Base-by-base conservation (phyloP, 345 rosid genomes). In the Boechera divaricarpa region DNA sequence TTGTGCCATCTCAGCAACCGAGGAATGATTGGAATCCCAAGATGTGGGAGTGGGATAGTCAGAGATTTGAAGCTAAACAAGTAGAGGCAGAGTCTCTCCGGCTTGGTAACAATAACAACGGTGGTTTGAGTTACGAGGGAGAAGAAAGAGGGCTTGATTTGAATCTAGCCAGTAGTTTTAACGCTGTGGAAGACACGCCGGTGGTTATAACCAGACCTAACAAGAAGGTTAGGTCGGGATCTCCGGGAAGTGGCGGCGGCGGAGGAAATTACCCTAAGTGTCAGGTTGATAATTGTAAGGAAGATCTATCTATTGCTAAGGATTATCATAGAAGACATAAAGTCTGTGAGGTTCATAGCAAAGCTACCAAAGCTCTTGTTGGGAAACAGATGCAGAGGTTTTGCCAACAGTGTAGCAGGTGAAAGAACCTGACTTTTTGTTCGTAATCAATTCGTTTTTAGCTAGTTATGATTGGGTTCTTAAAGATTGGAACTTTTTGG, bases 331-430 rank as follows among this genome's bases (percentile, higher is more conserved):
- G 98, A 55, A 85, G 98, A 8, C 98, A 91, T 85, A 93, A 91
- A 81, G 98, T 93, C 4, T 93, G 98, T 45, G 93, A 91, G 76
- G 67, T 77, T 83, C 98, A 93, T 63, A 93, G 98, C 78, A 93
- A 93, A 82, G 80, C 93, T 55, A 75, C 87, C 0, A 85, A 89
- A 74, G 95, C 93, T 62, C 82, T 86, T 21, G 95, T 93, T 32
- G 90, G 87, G 58, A 88, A 89, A 76, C 98, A 88, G 84, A 87
- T 93, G 97, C 98, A 93, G 85, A 87, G 98, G 85, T 93, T 93
- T 52, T 93, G 98, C 84, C 98, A 93, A 81, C 98, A 93, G 89
- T 93, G 98, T 76, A 93, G 98, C 93, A 89, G 98, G 98, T 93
- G 71, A 12, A 51, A 31, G n/a, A 59, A 3, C 12, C 72, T 77